Conservation (phyloP, 2,329 filamentous ascomycete genomes). For the Allantophomopsis lycopodina region DNA sequence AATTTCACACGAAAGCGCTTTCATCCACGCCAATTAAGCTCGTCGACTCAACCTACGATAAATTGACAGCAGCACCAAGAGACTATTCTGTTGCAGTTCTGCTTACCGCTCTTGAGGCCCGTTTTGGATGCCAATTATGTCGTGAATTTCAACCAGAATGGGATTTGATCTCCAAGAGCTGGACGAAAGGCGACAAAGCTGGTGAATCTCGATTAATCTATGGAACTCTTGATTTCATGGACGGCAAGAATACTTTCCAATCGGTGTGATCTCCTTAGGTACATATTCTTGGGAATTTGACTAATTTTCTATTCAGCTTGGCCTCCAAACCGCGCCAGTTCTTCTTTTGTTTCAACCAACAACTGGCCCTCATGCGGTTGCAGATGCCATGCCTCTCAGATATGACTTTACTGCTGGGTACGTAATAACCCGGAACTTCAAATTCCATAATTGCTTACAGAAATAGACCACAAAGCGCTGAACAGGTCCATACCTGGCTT, state of each 20-base stretch:
- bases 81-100: slow-evolving; percentile 77
- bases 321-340: slow-evolving; percentile 87
- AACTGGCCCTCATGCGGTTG: slow-evolving; percentile 61
- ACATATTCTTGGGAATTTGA: no score
- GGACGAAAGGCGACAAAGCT: slow-evolving; percentile 71
- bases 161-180: slow-evolving; percentile 75
- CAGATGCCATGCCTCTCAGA: slow-evolving; percentile 54
- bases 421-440: slow-evolving; percentile 15
- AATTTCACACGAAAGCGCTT: slow-evolving; percentile 56
- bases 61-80: slow-evolving; percentile 62
- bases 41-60: slow-evolving; percentile 59
- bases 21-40: slow-evolving; percentile 60
- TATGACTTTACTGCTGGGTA: slow-evolving; percentile 80
- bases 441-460: slow-evolving; percentile 2
- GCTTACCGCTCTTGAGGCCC: slow-evolving; percentile 71
- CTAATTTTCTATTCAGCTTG: slow-evolving; percentile 41
- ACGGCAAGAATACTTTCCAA: slow-evolving; percentile 76
- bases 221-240: slow-evolving; percentile 73
- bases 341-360: slow-evolving; percentile 82
- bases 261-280: slow-evolving; percentile 40
- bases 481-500: slow-evolving; percentile 69
- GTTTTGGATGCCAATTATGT: slow-evolving; percentile 78
- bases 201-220: slow-evolving; percentile 63
- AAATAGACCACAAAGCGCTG: slow-evolving; percentile 56
- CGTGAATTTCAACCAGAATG: slow-evolving; percentile 90